Conservation (phyloP, 1,284 basidiomycete species). For the Lignosus rhinocerotis region DNA sequence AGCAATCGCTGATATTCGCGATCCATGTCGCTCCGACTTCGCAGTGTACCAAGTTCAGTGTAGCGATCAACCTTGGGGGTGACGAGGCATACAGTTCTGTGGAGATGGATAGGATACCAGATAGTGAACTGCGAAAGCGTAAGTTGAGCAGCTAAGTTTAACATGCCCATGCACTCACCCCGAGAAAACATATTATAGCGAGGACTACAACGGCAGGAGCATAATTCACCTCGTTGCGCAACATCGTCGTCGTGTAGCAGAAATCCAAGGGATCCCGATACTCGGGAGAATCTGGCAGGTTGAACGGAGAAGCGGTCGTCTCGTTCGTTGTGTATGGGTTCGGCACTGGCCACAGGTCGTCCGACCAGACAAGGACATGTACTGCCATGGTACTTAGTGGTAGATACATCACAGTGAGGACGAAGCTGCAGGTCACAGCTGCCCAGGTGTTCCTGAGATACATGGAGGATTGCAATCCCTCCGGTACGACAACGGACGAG, state of each 20-base stretch:
- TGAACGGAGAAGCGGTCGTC: conserved; percentile 45
- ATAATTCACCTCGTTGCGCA: conserved; percentile 69
- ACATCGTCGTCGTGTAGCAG: conserved; percentile 79
- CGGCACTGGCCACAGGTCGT: conserved; percentile 70
- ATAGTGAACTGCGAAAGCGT: conserved; percentile 54
- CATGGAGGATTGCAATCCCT: conserved; percentile 53
- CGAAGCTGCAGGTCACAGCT: conserved; percentile 59
- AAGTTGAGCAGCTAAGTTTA: neutral
- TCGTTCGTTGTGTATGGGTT: conserved; percentile 70
- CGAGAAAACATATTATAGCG: conserved; percentile 51
- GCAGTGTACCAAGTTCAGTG: conserved; percentile 67
- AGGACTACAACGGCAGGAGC: conserved; percentile 65
- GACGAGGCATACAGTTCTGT: conserved; percentile 54
- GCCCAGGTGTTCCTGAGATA: conserved; percentile 49
- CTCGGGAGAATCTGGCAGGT: conserved; percentile 56
- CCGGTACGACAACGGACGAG: conserved; percentile 48
- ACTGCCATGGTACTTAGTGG: conserved; percentile 72
- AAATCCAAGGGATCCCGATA: conserved; percentile 71
- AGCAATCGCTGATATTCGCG: conserved; percentile 74
- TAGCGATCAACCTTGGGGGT: conserved; percentile 68
- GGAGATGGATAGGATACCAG: conserved; percentile 72
- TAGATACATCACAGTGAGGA: conserved; percentile 65
- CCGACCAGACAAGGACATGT: conserved; percentile 71
- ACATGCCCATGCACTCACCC: conserved; percentile 42
- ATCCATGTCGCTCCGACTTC: conserved; percentile 63